Evolutionary conservation across 306 rosid genomes (phyloP).

Genomic region (Betula pendula): DNA sequence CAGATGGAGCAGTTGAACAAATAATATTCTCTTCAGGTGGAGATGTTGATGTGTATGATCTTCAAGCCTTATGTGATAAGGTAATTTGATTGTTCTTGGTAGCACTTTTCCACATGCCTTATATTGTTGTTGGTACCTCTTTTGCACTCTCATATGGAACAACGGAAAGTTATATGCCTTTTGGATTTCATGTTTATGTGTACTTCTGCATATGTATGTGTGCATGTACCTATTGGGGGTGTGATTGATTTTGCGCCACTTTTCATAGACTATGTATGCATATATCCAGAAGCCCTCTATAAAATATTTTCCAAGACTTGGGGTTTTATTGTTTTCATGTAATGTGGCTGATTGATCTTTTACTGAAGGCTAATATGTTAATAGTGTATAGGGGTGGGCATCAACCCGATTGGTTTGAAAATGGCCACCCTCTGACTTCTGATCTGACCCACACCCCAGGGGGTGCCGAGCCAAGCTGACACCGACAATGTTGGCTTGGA

Average conservation of each 20-base stretch:
- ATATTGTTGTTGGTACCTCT: neutral
- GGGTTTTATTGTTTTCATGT: neutral
- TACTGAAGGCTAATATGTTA: neutral
- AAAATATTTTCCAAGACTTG: neutral
- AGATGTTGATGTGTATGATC: slow-evolving; percentile 84
- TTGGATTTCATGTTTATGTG: neutral
- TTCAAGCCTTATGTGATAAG: slow-evolving; percentile 91
- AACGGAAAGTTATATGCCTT: neutral
- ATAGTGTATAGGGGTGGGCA: neutral
- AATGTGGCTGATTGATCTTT: slow-evolving; percentile 3
- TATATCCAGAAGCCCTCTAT: neutral
- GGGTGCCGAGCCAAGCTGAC: too few relatives aligned
- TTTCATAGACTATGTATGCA: neutral
- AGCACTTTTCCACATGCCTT: neutral
- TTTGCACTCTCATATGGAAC: neutral
- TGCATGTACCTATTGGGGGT: neutral
- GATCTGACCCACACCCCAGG: too few relatives aligned
- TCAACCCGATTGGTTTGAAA: too few relatives aligned
- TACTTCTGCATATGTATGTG: neutral
- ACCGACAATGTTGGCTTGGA: too few relatives aligned
- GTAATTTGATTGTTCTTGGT: slow-evolving; percentile 26
- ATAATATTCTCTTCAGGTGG: slow-evolving; percentile 91
- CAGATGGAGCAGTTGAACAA: slow-evolving; percentile 80
- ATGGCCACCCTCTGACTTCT: too few relatives aligned
- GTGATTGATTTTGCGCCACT: neutral